phyloP scores from a whole-genome alignment of 208 protist species.

The Naegleria gruberi region DNA sequence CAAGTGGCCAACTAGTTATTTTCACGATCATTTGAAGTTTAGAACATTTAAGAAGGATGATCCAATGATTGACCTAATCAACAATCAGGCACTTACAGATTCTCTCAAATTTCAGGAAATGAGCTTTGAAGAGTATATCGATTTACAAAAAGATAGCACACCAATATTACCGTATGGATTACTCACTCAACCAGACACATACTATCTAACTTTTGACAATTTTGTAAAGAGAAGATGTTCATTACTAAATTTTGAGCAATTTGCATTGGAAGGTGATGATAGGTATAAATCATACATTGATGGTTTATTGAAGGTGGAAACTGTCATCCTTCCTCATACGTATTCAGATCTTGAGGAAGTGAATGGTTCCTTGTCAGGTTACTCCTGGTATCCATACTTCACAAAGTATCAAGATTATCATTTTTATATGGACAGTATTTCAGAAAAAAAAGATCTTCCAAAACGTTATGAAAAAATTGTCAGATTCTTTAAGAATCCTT shows the following conservation, averaged over 20 bases:
- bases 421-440: not conserved
- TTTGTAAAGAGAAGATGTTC: not conserved
- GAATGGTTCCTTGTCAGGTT: too few species aligned
- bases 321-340: too few species aligned
- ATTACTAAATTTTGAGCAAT: too few species aligned
- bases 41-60: not conserved
- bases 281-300: too few species aligned
- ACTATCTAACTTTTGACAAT: not conserved
- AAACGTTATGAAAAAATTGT: not conserved
- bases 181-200: not conserved
- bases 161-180: not conserved
- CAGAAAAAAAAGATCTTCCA: too few species aligned
- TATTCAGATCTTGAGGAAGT: too few species aligned
- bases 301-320: too few species aligned
- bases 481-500: not conserved
- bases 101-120: too few species aligned
- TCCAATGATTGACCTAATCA: not conserved
- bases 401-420: not conserved
- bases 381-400: too few species aligned
- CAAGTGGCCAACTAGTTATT: not conserved
- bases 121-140: not conserved
- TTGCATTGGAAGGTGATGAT: too few species aligned
- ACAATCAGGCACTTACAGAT: not conserved
- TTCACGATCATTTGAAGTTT: not conserved
- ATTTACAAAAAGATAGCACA: not conserved